These are phyloP conservation scores for Colletotrichum brevisporum DNA, from an alignment of 2,329 filamentous ascomycete species.

Conservation along the genomic window DNA sequence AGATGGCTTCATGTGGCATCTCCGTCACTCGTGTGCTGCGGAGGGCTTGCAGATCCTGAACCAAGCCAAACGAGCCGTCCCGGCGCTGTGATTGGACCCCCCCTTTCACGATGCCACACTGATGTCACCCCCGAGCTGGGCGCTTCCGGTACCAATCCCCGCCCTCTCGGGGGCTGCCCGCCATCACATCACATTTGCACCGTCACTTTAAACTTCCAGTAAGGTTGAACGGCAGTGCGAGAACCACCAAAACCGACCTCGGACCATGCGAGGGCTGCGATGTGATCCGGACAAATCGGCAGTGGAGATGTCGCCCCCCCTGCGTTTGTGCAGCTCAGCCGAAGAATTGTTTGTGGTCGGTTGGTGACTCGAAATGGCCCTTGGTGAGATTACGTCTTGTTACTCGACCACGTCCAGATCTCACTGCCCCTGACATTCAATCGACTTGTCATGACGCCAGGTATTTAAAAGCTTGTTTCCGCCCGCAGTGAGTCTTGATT, in stretches of 20 bases:
- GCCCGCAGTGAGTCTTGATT: not conserved
- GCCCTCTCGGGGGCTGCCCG: slow-evolving; percentile 12
- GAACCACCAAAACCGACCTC: slow-evolving; percentile 4
- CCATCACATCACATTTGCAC: slow-evolving; percentile 38
- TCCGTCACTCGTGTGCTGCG: not conserved
- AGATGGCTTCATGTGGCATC: not conserved
- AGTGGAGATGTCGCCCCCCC: not conserved
- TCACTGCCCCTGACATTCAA: not conserved
- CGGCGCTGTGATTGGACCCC: slow-evolving; percentile 21
- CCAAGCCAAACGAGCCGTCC: slow-evolving; percentile 29
- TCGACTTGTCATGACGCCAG: not conserved
- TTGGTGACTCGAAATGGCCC: not conserved
- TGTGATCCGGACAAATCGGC: not conserved
- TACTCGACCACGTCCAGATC: not conserved
- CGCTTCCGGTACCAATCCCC: slow-evolving; percentile 41
- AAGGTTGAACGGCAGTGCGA: slow-evolving; percentile 15
- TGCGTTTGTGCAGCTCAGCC: not conserved
- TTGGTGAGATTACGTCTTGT: slow-evolving; percentile 14
- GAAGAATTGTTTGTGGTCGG: slow-evolving; percentile 1
- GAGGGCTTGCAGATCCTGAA: slow-evolving; percentile 21
- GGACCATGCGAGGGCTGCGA: not conserved
- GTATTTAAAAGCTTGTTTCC: not conserved
- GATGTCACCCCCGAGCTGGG: slow-evolving; percentile 27
- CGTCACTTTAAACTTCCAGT: slow-evolving; percentile 19
- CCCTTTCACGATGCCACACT: slow-evolving; percentile 10